Percentiles rank a stretch among this genome's conserved stretches.
phyloP scores from a whole-genome alignment of 345 rosid species.

The Eucalyptus globulus region DNA sequence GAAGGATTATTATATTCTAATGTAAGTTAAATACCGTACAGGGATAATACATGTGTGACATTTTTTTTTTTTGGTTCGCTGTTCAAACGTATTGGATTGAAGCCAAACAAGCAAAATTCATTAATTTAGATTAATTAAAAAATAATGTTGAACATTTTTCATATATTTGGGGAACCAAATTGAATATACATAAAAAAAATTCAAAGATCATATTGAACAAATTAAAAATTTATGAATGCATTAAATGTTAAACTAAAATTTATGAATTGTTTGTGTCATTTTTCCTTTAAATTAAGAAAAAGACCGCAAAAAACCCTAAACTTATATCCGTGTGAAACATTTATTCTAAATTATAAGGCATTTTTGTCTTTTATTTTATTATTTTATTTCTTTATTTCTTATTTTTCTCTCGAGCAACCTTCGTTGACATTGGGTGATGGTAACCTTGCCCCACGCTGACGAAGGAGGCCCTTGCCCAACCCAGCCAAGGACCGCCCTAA shows the following conservation, averaged over 20 bases:
- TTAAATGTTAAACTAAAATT: neutral
- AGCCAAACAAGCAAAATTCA: neutral
- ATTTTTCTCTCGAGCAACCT: too few species aligned
- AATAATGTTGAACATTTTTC: neutral
- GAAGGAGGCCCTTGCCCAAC: too few species aligned
- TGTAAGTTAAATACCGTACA: neutral
- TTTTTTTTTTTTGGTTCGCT: neutral
- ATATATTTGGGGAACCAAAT: neutral
- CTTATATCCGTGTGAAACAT: too few species aligned
- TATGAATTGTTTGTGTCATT: rapidly evolving
- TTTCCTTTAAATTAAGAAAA: too few species aligned
- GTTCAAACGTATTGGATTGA: neutral
- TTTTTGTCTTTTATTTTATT: too few species aligned
- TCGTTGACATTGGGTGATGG: too few species aligned
- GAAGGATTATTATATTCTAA: neutral
- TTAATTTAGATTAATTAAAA: neutral
- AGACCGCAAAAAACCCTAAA: rapidly evolving
- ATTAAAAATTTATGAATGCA: rapidly evolving
- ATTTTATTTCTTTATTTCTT: too few species aligned
- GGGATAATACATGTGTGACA: neutral
- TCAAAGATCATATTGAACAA: rapidly evolving
- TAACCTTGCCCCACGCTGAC: too few species aligned
- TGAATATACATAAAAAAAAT: neutral
- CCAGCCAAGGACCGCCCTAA: rapidly evolving
- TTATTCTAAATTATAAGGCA: rapidly evolving